These are phyloP conservation scores for Alnus rubra DNA, from an alignment of 306 rosid species.

Conservation along the genomic window DNA sequence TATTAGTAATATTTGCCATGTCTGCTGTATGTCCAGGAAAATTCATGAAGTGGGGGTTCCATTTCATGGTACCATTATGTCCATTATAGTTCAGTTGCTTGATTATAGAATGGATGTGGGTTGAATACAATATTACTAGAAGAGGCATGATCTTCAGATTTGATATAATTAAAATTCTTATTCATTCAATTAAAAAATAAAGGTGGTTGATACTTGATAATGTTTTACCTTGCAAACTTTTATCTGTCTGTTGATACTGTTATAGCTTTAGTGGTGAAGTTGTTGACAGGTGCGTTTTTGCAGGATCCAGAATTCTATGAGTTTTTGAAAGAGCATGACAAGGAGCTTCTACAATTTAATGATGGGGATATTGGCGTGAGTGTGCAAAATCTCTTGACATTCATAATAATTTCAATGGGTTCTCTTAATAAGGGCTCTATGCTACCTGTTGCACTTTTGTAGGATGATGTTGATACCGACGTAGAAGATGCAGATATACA, in stretches of 20 bases:
- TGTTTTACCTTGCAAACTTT: constrained; percentile 6
- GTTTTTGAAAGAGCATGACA: constrained; percentile 74
- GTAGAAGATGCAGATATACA: constrained; percentile 48
- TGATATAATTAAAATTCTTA: background rate
- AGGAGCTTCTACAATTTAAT: constrained; percentile 72
- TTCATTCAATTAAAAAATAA: constrained; percentile 7
- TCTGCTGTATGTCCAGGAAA: background rate
- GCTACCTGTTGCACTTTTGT: constrained; percentile 26
- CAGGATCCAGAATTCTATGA: constrained; percentile 90
- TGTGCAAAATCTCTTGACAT: background rate
- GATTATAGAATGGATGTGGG: background rate
- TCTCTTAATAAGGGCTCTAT: constrained; percentile 3
- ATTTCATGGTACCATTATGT: background rate
- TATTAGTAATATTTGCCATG: background rate
- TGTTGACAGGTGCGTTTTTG: constrained; percentile 25
- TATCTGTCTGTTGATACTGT: background rate
- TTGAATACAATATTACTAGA: background rate
- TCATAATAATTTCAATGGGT: background rate
- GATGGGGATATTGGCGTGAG: constrained; percentile 74
- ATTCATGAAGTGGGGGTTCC: too few relatives aligned
- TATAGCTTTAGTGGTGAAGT: constrained; percentile 19
- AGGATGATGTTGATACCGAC: constrained; percentile 63
- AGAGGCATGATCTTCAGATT: background rate
- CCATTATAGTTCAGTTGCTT: constrained; percentile 6
- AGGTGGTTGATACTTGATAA: constrained; percentile 11